A percentile compares a stretch with the other conserved stretches of the same genome.
These are phyloP conservation scores for Microbotryomycetes sp. DNA, from an alignment of 1,284 basidiomycete genomes.

Conservation along the genomic window DNA sequence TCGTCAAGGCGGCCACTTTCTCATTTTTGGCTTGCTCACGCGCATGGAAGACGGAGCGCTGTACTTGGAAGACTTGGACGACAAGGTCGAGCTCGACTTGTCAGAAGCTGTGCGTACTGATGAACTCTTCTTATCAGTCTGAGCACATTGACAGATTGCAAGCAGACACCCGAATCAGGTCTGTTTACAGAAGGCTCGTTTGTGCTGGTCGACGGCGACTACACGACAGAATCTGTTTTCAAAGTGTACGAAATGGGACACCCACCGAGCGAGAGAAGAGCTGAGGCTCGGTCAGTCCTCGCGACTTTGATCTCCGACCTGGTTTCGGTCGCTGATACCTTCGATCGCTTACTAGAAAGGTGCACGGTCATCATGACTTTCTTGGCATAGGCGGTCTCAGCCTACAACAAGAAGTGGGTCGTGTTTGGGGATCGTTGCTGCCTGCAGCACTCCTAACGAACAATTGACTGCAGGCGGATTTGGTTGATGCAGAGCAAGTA, in stretches of 20 bases:
- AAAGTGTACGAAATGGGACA: conserved; percentile 91
- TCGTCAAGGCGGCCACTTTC: conserved; percentile 78
- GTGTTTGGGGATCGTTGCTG: background rate
- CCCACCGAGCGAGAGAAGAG: conserved; percentile 85
- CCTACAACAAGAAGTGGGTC: conserved; percentile 76
- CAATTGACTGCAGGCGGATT: conserved; percentile 14
- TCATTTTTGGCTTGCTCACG: conserved; percentile 87
- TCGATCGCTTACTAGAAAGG: conserved; percentile 33
- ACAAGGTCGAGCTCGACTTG: conserved; percentile 80
- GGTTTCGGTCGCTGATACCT: no score
- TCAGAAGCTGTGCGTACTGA: conserved; percentile 61
- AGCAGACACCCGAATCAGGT: conserved; percentile 86
- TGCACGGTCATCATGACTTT: conserved; percentile 92
- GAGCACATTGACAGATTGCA: background rate
- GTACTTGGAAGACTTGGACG: conserved; percentile 90
- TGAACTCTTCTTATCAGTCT: background rate
- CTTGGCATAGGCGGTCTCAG: conserved; percentile 86
- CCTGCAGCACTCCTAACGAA: background rate
- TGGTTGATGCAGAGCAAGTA: conserved; percentile 34
- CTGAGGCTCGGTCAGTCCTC: conserved; percentile 59
- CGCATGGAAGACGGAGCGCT: conserved; percentile 83
- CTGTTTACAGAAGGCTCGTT: conserved; percentile 95
- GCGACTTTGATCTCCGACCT: background rate
- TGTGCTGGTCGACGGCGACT: conserved; percentile 91
- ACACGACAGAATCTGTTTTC: conserved; percentile 82